Percentiles rank a stretch among this genome's conserved stretches.
These are phyloP conservation scores for Eremochloa ophiuroides DNA, from an alignment of 176 grass and related monocot genomes.

Conservation along the genomic window DNA sequence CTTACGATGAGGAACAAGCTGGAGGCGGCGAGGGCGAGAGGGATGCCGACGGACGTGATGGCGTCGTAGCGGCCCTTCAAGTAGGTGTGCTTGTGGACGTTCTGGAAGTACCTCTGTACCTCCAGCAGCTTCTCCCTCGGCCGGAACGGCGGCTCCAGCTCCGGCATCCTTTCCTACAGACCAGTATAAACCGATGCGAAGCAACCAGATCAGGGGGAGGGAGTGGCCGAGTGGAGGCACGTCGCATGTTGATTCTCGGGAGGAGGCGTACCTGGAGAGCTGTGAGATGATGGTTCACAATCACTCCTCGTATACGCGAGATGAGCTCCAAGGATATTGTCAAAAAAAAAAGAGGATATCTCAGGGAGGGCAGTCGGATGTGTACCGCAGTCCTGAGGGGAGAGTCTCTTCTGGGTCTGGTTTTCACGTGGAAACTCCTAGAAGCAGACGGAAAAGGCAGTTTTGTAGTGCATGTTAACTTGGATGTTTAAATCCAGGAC, in stretches of 20 bases:
- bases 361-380: not conserved
- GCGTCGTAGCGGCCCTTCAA: constrained; percentile 34
- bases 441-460: no score
- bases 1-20: constrained; percentile 29
- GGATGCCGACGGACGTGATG: constrained; percentile 40
- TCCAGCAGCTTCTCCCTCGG: constrained; percentile 34
- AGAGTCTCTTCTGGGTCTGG: no score
- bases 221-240: no score
- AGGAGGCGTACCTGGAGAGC: not conserved
- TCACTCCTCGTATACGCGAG: not conserved
- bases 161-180: constrained; percentile 22
- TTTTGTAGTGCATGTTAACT: no score
- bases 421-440: no score
- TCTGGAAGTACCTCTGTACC: constrained; percentile 36
- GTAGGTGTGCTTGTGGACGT: constrained; percentile 33
- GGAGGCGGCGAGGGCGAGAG: constrained; percentile 27
- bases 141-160: constrained; percentile 30
- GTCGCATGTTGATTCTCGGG: not conserved
- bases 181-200: not conserved
- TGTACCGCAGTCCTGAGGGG: no score
- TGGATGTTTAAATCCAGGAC: no score
- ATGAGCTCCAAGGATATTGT: no score
- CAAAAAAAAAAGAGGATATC: no score
- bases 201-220: not conserved
- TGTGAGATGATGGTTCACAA: not conserved